phyloP scores from a whole-genome alignment of 2,329 filamentous ascomycete species.

The Thermothelomyces thermophilus region DNA sequence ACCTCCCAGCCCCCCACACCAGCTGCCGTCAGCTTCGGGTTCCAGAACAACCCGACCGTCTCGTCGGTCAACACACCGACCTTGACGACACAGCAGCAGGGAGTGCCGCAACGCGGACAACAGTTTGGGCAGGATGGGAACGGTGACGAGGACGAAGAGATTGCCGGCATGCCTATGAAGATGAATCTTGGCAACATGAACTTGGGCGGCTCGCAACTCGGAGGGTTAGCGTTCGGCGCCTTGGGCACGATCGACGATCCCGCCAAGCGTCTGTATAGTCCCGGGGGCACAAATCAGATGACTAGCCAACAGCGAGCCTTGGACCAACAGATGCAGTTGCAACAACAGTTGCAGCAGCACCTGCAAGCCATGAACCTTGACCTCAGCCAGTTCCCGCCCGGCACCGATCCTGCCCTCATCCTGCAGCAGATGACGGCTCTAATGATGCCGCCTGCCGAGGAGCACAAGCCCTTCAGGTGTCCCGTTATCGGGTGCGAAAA shows the following conservation, averaged over 20 bases:
- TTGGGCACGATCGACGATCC: slow-evolving; percentile 76
- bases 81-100: slow-evolving; percentile 67
- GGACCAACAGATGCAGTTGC: slow-evolving; percentile 56
- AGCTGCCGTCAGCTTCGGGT: slow-evolving; percentile 65
- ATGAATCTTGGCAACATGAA: slow-evolving; percentile 55
- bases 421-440: slow-evolving; percentile 53
- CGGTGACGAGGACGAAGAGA: slow-evolving; percentile 66
- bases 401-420: slow-evolving; percentile 61
- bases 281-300: slow-evolving; percentile 58
- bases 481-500: slow-evolving; percentile 98
- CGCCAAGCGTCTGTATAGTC: slow-evolving; percentile 86
- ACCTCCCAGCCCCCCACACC: slow-evolving; percentile 84
- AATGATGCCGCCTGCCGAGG: slow-evolving; percentile 63
- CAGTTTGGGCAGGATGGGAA: slow-evolving; percentile 53
- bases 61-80: slow-evolving; percentile 96
- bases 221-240: slow-evolving; percentile 49
- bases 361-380: slow-evolving; percentile 67
- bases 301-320: slow-evolving; percentile 53
- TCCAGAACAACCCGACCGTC: slow-evolving; percentile 91
- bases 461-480: slow-evolving; percentile 96
- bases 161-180: slow-evolving; percentile 55
- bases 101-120: slow-evolving; percentile 52
- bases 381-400: slow-evolving; percentile 66
- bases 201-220: slow-evolving; percentile 44
- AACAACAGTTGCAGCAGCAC: slow-evolving; percentile 58